A percentile compares a stretch with the other conserved stretches of the same genome.
phyloP scores from a whole-genome alignment of 2,329 filamentous ascomycete genomes.

The Bipolaris zeicola region DNA sequence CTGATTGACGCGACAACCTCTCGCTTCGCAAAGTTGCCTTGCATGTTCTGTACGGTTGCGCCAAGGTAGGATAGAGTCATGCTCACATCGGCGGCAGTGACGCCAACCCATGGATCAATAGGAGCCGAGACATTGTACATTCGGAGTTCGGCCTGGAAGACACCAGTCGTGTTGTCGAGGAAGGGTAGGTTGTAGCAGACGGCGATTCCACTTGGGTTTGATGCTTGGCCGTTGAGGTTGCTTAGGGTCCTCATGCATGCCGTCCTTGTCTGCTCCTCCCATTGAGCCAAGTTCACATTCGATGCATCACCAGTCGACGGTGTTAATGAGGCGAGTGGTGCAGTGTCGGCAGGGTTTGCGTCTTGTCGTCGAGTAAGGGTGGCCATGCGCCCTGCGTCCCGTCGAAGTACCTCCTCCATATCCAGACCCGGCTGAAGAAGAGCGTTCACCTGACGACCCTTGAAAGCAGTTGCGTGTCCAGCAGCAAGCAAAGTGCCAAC shows the following conservation, averaged over 20 bases:
- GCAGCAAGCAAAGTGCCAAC: constrained; percentile 43
- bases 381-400: constrained; percentile 43
- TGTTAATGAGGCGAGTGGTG: constrained; percentile 39
- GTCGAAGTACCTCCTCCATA: constrained; percentile 41
- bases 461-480: constrained; percentile 40
- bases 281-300: constrained; percentile 37
- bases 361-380: constrained; percentile 46
- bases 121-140: constrained; percentile 72
- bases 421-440: constrained; percentile 38
- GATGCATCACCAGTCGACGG: constrained; percentile 45
- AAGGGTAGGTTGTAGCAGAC: constrained; percentile 83
- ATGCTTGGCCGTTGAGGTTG: constrained; percentile 60
- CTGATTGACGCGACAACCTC: constrained; percentile 31
- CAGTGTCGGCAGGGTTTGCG: constrained; percentile 31
- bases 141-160: constrained; percentile 78
- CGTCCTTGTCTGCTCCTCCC: constrained; percentile 47
- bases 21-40: constrained; percentile 41
- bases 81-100: constrained; percentile 48
- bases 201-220: constrained; percentile 76
- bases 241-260: constrained; percentile 66
- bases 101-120: constrained; percentile 53
- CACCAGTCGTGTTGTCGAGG: constrained; percentile 68
- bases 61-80: constrained; percentile 51
- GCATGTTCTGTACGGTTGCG: constrained; percentile 50
- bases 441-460: constrained; percentile 28